Percentiles rank a stretch among this genome's conserved stretches.
These are phyloP conservation scores for Oryza punctata DNA, from an alignment of 176 grass and related monocot species.

Conservation along the genomic window DNA sequence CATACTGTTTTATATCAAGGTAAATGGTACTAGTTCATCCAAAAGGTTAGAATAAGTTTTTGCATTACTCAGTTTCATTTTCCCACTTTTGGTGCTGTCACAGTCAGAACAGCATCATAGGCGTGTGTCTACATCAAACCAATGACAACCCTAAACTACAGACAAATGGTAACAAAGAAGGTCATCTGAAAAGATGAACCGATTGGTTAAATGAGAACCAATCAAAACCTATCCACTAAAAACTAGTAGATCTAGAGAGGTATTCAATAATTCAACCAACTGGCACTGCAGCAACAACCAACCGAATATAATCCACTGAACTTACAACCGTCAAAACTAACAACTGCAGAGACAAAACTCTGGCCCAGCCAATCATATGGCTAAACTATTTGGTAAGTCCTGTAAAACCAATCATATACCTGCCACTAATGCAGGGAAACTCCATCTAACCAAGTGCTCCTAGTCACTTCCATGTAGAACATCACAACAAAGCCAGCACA, in stretches of 20 bases:
- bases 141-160: conserved; percentile 21
- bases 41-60: background rate
- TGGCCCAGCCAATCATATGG: background rate
- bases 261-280: conserved; percentile 10
- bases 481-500: background rate
- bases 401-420: background rate
- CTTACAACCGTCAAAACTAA: conserved; percentile 9
- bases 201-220: conserved; percentile 37
- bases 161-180: conserved; percentile 29
- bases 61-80: background rate
- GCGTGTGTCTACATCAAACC: conserved; percentile 32
- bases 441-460: background rate
- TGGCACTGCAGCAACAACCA: conserved; percentile 16
- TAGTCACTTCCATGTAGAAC: background rate
- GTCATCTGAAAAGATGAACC: background rate
- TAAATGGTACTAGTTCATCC: background rate
- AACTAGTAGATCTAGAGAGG: background rate
- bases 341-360: background rate
- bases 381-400: background rate
- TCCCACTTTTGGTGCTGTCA: conserved; percentile 29
- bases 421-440: background rate
- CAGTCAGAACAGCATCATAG: conserved; percentile 5
- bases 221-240: conserved; percentile 37
- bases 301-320: conserved; percentile 29
- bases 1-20: background rate